phyloP scores from a whole-genome alignment of 352 stramenopile species.

The Globisporangium middletonii region DNA sequence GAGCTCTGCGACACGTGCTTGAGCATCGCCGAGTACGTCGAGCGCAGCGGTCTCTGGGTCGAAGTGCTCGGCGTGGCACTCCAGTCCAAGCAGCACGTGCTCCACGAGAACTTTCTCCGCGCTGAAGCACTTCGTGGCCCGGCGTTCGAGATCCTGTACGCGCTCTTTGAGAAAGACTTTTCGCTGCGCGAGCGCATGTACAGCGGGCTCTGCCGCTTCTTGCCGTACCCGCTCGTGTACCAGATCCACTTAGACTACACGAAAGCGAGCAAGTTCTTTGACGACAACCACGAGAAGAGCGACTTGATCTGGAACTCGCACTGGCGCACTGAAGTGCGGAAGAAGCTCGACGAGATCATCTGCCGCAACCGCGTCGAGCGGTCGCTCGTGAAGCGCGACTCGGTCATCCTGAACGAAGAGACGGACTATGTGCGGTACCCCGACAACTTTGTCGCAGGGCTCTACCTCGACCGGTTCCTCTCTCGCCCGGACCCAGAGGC shows the following conservation, averaged over 20 bases:
- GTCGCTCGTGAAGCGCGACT: slow-evolving; percentile 69
- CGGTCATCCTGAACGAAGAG: slow-evolving; percentile 61
- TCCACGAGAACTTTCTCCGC: slow-evolving; percentile 76
- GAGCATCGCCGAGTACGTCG: slow-evolving; percentile 68
- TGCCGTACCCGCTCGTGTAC: slow-evolving; percentile 79
- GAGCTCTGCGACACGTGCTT: slow-evolving; percentile 75
- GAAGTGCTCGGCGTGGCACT: slow-evolving; percentile 75
- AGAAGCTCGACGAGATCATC: slow-evolving; percentile 73
- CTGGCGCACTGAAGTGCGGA: slow-evolving; percentile 63
- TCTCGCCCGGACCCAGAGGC: slow-evolving; percentile 61
- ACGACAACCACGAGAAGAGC: slow-evolving; percentile 80
- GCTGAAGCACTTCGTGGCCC: slow-evolving; percentile 68
- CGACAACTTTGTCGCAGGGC: slow-evolving; percentile 60
- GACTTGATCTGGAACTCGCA: slow-evolving; percentile 83
- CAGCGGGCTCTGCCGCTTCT: slow-evolving; percentile 56
- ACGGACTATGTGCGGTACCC: slow-evolving; percentile 58
- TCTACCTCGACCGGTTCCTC: slow-evolving; percentile 75
- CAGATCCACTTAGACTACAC: slow-evolving; percentile 77
- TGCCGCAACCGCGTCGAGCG: slow-evolving; percentile 69
- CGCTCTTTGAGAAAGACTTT: slow-evolving; percentile 68
- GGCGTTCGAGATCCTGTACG: slow-evolving; percentile 79
- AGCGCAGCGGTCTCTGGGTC: slow-evolving; percentile 69
- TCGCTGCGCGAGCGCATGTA: slow-evolving; percentile 68
- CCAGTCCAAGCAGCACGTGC: slow-evolving; percentile 71
- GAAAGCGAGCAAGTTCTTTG: slow-evolving; percentile 67